Percentiles rank a stretch among this genome's conserved stretches.
Conservation (phyloP, 306 rosid genomes). For the Pueraria montana region DNA sequence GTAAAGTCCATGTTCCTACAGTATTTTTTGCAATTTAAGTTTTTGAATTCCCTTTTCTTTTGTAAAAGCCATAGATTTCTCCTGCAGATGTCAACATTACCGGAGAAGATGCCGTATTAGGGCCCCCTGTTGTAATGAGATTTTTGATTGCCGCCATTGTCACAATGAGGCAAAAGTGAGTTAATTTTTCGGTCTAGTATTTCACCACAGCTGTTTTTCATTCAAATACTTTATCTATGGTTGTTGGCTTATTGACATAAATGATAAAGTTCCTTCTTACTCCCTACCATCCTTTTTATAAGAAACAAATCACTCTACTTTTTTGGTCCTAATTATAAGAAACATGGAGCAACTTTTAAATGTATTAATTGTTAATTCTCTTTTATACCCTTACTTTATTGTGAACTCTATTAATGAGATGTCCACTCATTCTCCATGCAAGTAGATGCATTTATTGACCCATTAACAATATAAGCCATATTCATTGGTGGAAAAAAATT, state of each 20-base stretch:
- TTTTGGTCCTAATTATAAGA: too few species aligned
- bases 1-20: constrained; percentile 50
- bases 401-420: too few species aligned
- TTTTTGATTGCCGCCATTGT: constrained; percentile 85
- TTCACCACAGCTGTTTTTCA: neutral
- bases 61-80: neutral
- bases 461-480: too few species aligned
- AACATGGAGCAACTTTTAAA: too few species aligned
- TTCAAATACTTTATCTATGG: neutral
- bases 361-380: too few species aligned
- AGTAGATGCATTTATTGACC: too few species aligned
- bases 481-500: too few species aligned
- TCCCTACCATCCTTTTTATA: too few species aligned
- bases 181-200: neutral
- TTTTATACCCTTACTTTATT: too few species aligned
- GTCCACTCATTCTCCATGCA: too few species aligned
- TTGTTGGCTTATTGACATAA: constrained; percentile 11
- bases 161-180: constrained; percentile 81
- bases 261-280: neutral
- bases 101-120: constrained; percentile 73
- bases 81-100: constrained; percentile 81
- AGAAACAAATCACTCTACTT: too few species aligned
- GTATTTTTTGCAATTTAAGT: neutral
- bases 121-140: constrained; percentile 94
- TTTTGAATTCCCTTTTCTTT: neutral